Base-by-base conservation (phyloP, 2,329 filamentous ascomycete species). In the Botrytis fragariae region DNA sequence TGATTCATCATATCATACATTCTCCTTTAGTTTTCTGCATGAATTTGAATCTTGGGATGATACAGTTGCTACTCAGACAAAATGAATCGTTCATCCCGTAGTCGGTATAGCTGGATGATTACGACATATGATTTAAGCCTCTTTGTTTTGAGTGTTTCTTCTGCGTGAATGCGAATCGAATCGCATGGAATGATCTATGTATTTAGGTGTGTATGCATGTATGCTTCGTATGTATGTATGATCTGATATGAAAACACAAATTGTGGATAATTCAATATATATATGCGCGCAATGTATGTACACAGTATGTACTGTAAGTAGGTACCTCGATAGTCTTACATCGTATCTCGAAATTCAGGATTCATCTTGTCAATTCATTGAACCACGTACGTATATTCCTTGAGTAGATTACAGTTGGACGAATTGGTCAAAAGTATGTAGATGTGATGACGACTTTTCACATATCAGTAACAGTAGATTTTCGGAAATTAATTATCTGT, bases 401-500 rank as follows among this genome's bases (percentile, higher is more conserved):
- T 16, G 7, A 63, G 57, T 18, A 48, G 42, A 54, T 54, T 29
- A 54, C 48, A n/a, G 45, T 32, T 16, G 51, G 16, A 16, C 35
- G 8, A 22, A 54, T 67, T 54, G 64, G 64, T 20, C 37, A 54
- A 48, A 25, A 9, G 35, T 37, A 37, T 65, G 4, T 51, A 20
- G 25, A 10, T 20, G 25, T 62, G 25, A 63, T 71, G 57, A 51
- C 32, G 69, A 48, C 57, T 71, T 45, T 48, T 1, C 10, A 48
- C 9, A 39, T 48, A 29, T 37, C 54, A 45, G 8, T 18, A 35
- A 14, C 37, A 62, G 48, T 57, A n/a, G 14, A 37, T 12, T 48
- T 48, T 57, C 69, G 57, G 57, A 71, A 71, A 63, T 71, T 71
- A 71, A 44, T 51, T 18, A 54, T 37, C 32, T 51, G 14, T 54